A percentile compares a stretch with the other conserved stretches of the same genome.
Evolutionary conservation across 495 filamentous ascomycete species (phyloP).

Genomic region (Ascodesmis nigricans): DNA sequence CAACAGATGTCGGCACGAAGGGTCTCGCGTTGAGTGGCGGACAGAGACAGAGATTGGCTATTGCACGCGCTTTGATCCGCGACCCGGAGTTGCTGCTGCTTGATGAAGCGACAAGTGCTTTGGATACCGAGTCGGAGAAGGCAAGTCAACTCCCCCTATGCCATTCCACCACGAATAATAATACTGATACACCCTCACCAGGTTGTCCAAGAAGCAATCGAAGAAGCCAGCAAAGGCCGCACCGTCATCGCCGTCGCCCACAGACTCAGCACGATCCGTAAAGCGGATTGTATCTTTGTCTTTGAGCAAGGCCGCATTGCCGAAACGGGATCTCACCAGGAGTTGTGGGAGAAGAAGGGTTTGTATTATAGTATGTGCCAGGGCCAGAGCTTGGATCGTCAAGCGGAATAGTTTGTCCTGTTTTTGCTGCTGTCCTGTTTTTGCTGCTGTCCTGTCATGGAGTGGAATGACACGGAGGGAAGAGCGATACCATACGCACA

Average conservation of each 20-base stretch:
- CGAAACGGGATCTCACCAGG: conserved; percentile 23
- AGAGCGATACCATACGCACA: no score
- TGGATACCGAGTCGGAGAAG: conserved; percentile 54
- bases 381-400: conserved; percentile 5
- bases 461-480: no score
- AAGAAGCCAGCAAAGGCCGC: conserved; percentile 32
- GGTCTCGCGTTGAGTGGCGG: conserved; percentile 50
- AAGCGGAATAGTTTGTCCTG: conserved; percentile 5
- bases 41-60: conserved; percentile 56
- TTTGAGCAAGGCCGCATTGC: conserved; percentile 22
- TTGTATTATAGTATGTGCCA: conserved; percentile 23
- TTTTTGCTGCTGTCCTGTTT: no score
- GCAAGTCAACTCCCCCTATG: no score
- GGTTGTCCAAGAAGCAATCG: conserved; percentile 48
- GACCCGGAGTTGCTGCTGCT: conserved; percentile 49
- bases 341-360: conserved; percentile 19
- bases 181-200: no score
- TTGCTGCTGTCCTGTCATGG: no score
- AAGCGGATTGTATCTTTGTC: conserved; percentile 25
- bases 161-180: no score
- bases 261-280: conserved; percentile 22
- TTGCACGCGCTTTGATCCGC: conserved; percentile 57
- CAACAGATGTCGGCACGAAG: conserved; percentile 39
- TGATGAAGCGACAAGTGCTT: conserved; percentile 54
- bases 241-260: conserved; percentile 57